Evolutionary conservation across 805 yeast species (phyloP), one percentile per base, ranked within the genome.

Genomic region (Saccharomycopsis fodiens): DNA sequence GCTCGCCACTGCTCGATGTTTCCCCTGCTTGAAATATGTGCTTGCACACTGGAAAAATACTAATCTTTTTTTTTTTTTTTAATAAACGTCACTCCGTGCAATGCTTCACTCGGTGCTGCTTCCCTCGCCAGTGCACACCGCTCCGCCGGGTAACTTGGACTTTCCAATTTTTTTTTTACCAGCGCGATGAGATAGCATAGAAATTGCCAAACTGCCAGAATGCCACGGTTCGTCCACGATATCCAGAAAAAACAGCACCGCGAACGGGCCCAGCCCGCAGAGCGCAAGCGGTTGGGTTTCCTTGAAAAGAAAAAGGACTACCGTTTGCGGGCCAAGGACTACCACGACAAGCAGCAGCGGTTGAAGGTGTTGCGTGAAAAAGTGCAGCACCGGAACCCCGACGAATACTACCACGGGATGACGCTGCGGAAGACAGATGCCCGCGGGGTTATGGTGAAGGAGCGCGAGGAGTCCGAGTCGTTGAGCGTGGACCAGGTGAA

Each of bases 401-500:
- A 93, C 72, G 98, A 93, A 64, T 93, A 84, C 67, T 88, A 91
- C 63, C 96, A 87, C 75, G 93, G 87, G 17, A 93, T 93, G 98
- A 76, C 81, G 27, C 69, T 73, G 12, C 69, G 71, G 50, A 73
- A 71, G 56, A 78, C 93, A 3, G 95, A 87, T 52, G 65, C 70
- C 2, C 67, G 73, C 8, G 97, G 97, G 1, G 70, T 85, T 6
- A 57, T 83, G 41, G 61, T 83, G 8, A 67, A 79, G 1, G 85
- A 85, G 19, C 70, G 95, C 50, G 60, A 52, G 36, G 60, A 57
- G 6, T 64, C 62, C 41, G 83, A 76, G 16, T 73, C 69, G 21
- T 64, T 88, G 45, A 65, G 78, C 6, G 73, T 73, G 41, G 96
- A 82, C 46, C 95, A 91, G 57, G 84, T 83, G 41, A 78, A 85